phyloP scores from a whole-genome alignment of 2,329 filamentous ascomycete species.

The Chaetomium sp. region DNA sequence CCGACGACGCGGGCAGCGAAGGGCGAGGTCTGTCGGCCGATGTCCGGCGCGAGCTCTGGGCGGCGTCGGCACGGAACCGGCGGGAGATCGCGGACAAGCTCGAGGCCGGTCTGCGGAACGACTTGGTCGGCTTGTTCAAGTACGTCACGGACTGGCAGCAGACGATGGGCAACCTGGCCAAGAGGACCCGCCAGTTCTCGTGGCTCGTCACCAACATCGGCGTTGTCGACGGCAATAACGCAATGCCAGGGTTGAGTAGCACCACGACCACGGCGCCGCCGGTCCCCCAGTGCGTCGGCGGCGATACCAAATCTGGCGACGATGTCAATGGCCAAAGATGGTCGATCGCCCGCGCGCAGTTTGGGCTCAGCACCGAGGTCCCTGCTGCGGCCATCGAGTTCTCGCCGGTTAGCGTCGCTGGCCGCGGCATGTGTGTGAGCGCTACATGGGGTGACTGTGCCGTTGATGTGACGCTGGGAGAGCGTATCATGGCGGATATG shows the following conservation, averaged over 20 bases:
- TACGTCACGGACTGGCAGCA: slow-evolving; percentile 42
- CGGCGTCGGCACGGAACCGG: slow-evolving; percentile 37
- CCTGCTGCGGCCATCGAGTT: slow-evolving; percentile 38
- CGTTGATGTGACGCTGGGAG: neutral
- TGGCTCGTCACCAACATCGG: slow-evolving; percentile 45
- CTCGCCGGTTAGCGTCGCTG: slow-evolving; percentile 36
- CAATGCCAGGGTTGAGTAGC: no score
- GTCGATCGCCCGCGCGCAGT: slow-evolving; percentile 38
- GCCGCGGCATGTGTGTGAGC: slow-evolving; percentile 11
- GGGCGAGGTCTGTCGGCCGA: slow-evolving; percentile 21
- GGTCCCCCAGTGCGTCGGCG: no score
- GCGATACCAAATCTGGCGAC: neutral
- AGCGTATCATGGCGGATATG: neutral
- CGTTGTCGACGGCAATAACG: slow-evolving; percentile 37
- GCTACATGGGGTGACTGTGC: neutral
- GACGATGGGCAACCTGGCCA: slow-evolving; percentile 36
- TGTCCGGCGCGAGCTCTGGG: slow-evolving; percentile 40
- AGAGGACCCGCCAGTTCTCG: slow-evolving; percentile 38
- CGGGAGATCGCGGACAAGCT: slow-evolving; percentile 37
- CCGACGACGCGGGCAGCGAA: neutral
- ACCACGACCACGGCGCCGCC: no score
- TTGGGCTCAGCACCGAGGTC: slow-evolving; percentile 38
- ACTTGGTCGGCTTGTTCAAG: slow-evolving; percentile 40
- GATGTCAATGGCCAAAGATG: slow-evolving; percentile 27
- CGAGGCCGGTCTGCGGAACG: slow-evolving; percentile 38